Base-by-base conservation (phyloP, 345 rosid species). In the Lenwebbia sp. region DNA sequence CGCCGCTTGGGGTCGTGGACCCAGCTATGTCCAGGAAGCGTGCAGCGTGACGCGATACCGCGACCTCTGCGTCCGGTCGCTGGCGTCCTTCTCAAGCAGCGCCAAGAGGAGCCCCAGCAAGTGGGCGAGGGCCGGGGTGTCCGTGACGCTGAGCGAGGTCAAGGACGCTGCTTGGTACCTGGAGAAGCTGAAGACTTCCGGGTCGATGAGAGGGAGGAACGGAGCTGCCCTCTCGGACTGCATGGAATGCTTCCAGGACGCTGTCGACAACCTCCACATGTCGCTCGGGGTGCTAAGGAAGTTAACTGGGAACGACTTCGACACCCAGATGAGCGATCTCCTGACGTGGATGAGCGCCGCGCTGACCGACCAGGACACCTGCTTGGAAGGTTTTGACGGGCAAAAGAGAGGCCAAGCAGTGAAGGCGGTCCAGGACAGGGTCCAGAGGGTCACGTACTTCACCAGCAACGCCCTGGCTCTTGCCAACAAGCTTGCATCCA, bases 41-140 rank as follows among this genome's bases (percentile, higher is more conserved):
- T 97, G 99, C 78, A 91, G 93, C 52, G 98, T 93, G 74, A 94
- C 99, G 28, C 92, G 30, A 25, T 97, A 96, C 88, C 94, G 86
- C 13, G 83, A 90, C 62, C 88, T 97, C 19, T 96, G 99, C 87
- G 76, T 95, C 84, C 88, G 52, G 56, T 90, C 98, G 28, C 90
- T 97, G 1, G 83, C 95, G 7, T 90, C 95, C 13, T 96, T 95
- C 89, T 93, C 99, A 17, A 88, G 75, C 57, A 50, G 57, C 0
- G 99, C 99, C 22, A 91, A 88, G 88, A 91, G 83, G 54, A 96
- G 94, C 86, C 95, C 96, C 1, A 92, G 92, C 91, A 92, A 25
- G 87, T 97, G 99, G 99, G 96, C 99, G 2, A 90, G 98, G 44
- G 99, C 94, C 0, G 98, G 96, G 33, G 98, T 96, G 25, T 94